Base-by-base conservation (phyloP, 768 basidiomycete species). In the Macrolepiota dolichaula region DNA sequence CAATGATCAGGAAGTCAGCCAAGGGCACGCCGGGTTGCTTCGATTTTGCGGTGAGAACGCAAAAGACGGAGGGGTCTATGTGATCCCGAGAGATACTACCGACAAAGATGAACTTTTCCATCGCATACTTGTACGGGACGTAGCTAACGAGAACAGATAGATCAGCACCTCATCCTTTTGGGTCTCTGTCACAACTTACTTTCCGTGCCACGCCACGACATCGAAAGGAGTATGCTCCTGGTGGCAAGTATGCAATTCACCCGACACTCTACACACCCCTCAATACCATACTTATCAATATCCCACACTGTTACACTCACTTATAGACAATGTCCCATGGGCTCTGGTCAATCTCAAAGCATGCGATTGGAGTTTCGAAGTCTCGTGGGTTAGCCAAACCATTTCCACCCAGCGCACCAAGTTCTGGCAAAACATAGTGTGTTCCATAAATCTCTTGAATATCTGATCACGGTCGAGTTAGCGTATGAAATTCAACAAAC, bases 221-320 rank as follows among this genome's bases (percentile, higher is more conserved):
- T 89, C 87, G 69, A 88, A 89, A 0, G 87, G 87, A 1, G 87
- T 86, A 69, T 87, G 84, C 47, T 84, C 79, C 63, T 88, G 85
- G 42, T 74, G 71, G 64, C 84, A 85, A 24, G 72, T 69, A 67
- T 83, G 83, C 10, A 85, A 69, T 69, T 83, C 73, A 15, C 86
- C 85, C 56, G 78, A 74, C 29, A 88, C 77, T 72, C 83, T 86
- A 47, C 19, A 64, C 4, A 56, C 27, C 15, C 15, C 15, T 38
- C 32, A 49, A 35, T 19, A 6, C 42, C 15, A 44, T 7, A 7
- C 17, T 44, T 7, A n/a, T 19, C 7, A 44, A 40, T n/a, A 19
- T n/a, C n/a, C 9, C 19, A 19, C 42, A 17, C n/a, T n/a, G 9
- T 7, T 44, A 4, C 15, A 44, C 68, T 59, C 62, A 81, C 78